Base-by-base conservation (phyloP, 2,329 filamentous ascomycete genomes). In the Leptographium galeiforme region DNA sequence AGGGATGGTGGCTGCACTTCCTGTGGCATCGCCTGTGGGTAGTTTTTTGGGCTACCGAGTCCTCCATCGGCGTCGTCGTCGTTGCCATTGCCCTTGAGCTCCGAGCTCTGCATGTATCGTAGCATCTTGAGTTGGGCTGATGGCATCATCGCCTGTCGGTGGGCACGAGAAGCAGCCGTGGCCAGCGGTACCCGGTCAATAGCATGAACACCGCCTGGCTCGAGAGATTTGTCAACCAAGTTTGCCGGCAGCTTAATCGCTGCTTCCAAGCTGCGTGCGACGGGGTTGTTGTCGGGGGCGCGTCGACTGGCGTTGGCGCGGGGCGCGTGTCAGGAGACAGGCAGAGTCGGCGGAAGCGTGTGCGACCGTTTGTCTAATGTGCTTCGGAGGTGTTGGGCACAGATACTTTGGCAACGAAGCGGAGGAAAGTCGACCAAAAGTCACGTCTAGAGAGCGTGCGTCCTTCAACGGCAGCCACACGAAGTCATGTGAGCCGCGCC, bases 401-500 rank as follows among this genome's bases (percentile, higher is more conserved):
- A 8, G 34, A 36, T 36, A 36, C 5, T 25, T 5, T 25, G 5
- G 25, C 34, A 7, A 25, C 25, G 11, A 34, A 43, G 25, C 4
- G 30, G 25, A 13, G 6, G 8, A 32, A 46, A n/a, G 6, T 4
- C 13, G 18, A 5, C 12, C 6, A 18, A 25, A 13, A 16, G 46
- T 46, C 48, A 51, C 40, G 51, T 50, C 18, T 40, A 36, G 48
- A 34, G 53, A 52, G 55, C 34, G 34, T 36, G 8, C 34, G 32
- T 52, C 48, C 53, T 48, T n/a, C 33, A 40, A 50, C 10, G 38
- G 45, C 53, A 53, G 56, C 50, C 52, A 55, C 56, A 45, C 57
- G 55, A 57, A 61, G 55, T 58, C 59, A 61, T 57, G 60, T 61
- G 57, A 59, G 48, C 52, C 58, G 56, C 56, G 57, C 49, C 38